Conservation (phyloP, 2,329 filamentous ascomycete species). For the Fusarium anthophilum region DNA sequence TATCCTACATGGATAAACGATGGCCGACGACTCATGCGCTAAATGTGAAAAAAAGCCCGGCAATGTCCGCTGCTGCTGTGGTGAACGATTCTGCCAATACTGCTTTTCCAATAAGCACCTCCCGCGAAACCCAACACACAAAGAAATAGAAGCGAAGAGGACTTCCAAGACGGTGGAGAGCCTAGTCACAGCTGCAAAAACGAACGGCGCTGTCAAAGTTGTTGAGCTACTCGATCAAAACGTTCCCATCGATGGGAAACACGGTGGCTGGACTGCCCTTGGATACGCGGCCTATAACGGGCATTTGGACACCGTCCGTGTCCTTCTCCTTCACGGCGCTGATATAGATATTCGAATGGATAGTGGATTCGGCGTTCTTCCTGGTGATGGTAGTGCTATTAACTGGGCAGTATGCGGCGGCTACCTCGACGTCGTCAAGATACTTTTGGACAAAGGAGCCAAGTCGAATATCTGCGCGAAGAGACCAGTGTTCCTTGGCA, state of each 20-base stretch:
- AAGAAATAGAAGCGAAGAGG: too few species aligned
- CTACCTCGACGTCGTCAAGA: neutral
- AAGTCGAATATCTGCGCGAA: neutral
- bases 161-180: too few species aligned
- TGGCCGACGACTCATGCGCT: too few species aligned
- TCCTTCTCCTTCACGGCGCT: neutral
- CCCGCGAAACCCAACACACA: too few species aligned
- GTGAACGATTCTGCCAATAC: too few species aligned
- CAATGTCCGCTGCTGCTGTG: too few species aligned
- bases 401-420: neutral
- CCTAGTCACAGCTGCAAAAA: neutral
- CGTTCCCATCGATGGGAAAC: rapidly evolving
- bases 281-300: rapidly evolving
- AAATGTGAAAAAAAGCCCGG: too few species aligned
- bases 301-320: neutral
- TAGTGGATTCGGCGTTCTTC: neutral
- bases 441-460: neutral
- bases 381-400: neutral
- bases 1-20: too few species aligned
- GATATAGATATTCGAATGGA: neutral
- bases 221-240: neutral
- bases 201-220: neutral
- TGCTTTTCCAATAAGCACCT: too few species aligned
- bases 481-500: neutral
- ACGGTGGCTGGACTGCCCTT: neutral